Evolutionary conservation across 148 eudicot species (phyloP), one percentile per base, ranked within the genome.

Genomic region (Spergularia marina): DNA sequence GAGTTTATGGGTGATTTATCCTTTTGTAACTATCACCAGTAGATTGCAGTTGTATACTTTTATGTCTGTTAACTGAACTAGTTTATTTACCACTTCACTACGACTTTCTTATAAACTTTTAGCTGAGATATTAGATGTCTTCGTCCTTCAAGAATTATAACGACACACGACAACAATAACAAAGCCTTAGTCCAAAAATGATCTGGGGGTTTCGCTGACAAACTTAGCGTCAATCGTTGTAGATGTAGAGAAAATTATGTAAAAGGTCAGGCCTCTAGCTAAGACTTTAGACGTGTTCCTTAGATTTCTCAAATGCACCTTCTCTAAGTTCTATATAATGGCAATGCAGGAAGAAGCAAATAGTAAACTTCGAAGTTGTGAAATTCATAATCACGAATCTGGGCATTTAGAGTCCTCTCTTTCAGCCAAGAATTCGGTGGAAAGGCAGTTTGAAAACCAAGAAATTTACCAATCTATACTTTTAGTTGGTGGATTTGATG

Each of bases 401-500:
- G 76, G 83, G 16, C 56, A 70, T 77, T 73, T 83, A 47, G 40
- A 72, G 53, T 18, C 72, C 49, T 58, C 80, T 55, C 80, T 75
- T 53, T 67, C 81, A 39, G 51, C 23, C 57, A 83, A 58, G 59
- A 69, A 73, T 74, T 72, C 30, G 56, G 74, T 81, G 53, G 87
- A 74, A 62, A 68, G 17, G 51, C 55, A 53, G 12, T 61, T 25
- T 41, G 67, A 75, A 63, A 74, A 23, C 71, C 70, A 40, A 64
- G 68, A 52, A 13, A 62, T 63, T n/a, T 58, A 74, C 65, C 69
- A 74, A 13, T 79, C 80, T 12, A 74, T 92, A 78, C 80, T 85
- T 75, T 60, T 90, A 36, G 82, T 85, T 25, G 92, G 98, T 49
- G 98, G 94, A 51, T 89, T 52, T 85, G 82, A 89, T 85, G 92